Base-by-base conservation (phyloP, 352 stramenopile genomes). In the Phytophthora parvispora region DNA sequence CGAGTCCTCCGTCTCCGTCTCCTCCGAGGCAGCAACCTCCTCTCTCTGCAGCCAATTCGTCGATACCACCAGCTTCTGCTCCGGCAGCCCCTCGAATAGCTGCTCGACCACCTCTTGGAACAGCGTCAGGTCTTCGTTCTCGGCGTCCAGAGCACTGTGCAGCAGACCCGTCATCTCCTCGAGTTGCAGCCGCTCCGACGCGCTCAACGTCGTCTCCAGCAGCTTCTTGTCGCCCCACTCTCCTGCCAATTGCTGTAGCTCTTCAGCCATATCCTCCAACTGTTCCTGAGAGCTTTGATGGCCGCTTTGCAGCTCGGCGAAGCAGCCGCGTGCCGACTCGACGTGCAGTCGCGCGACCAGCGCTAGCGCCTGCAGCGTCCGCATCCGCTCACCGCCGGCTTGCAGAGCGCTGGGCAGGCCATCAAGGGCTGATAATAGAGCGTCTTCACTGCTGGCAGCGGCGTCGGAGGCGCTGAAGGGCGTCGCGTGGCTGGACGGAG, bases 31-130 rank as follows among this genome's bases (percentile, higher is more conserved):
- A 18, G 18, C 18, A 16, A 42, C 29, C 10, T 31, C 20, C 13
- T 20, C 13, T 31, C 28, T 47, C 15, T 60, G 64, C 20, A 91
- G 67, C 86, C 81, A 93, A n/a, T 68, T 69, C 16, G 71, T 77
- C 1, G 83, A 78, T 15, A 93, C 38, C 24, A 71, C 27, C 25
- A 93, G 58, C 36, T 64, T 78, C 28, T 82, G 65, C 4, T 61
- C 43, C 2, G 70, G 55, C 3, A 85, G 43, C 2, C 69, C 74
- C 13, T 60, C 72, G 53, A 93, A 89, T 1, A 91, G 28, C 58
- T 89, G 75, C 61, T 90, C 80, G 1, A 90, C 12, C 2, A 87
- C 79, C n/a, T 92, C 74, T 32, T 86, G 77, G 53, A 91, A 92
- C 42, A 84, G 67, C 58, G 52, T 74, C 50, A 90, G 36, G 42